Evolutionary conservation across 164 flowering plant genomes (phyloP), one percentile per base, ranked within the genome.

Genomic region (Litsea cubeba): DNA sequence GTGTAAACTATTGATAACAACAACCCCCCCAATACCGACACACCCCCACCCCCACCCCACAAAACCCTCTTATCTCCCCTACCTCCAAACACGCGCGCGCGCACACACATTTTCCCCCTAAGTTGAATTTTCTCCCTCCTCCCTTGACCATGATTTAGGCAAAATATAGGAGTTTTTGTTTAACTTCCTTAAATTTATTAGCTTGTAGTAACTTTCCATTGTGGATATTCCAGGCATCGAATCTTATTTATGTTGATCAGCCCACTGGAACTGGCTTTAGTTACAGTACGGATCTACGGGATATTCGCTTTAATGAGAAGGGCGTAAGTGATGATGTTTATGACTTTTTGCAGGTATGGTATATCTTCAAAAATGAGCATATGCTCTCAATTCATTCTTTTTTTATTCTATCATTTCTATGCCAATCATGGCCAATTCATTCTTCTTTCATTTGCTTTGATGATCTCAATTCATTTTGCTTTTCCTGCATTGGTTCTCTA

Each of bases 261-360:
- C 87, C 87, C 26, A 79, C 76, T 64, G 87, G 87, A 67, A 84
- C 87, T 32, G 87, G 87, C 30, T 84, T 84, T 72, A 84, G 87
- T 71, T 84, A 82, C 64, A 82, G 72, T 62, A 80, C 83, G 50
- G 81, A 78, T 67, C 54, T 46, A 0, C 79, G 79, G 46, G 84
- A 84, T 60, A 68, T 79, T 66, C 83, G 87, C 15, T 81, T 75
- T 35, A 32, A 72, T 28, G 84, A 82, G 72, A 74, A 73, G 40
- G 84, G 84, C 69, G 82, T 82, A 12, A 80, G 87, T 65, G 50
- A 80, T 54, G 87, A 84, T 64, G 64, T 84, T 23, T 84, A 84
- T 67, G 83, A 84, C 74, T 84, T 84, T 79, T 65, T 84, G 49
- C 87, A 82, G 87, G 87, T 74, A 65, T 40, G 87, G 87, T 74